These are phyloP conservation scores for Epichloe hybrida DNA, from an alignment of 2,329 filamentous ascomycete genomes.

Conservation along the genomic window DNA sequence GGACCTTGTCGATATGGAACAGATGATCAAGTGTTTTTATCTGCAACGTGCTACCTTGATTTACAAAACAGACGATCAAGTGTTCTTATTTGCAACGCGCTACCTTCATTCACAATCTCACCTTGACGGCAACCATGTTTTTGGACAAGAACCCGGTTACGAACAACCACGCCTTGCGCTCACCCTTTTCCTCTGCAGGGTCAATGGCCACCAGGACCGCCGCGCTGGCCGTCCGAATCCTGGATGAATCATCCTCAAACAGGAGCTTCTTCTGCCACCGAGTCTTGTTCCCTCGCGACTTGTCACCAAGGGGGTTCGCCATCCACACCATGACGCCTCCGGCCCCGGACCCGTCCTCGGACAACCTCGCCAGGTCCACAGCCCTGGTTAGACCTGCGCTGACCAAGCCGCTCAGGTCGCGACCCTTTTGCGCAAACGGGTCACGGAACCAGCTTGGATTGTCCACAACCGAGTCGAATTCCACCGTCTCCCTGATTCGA, in stretches of 20 bases:
- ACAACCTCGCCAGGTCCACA: constrained; percentile 21
- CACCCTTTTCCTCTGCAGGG: constrained; percentile 26
- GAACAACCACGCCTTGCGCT: constrained; percentile 42
- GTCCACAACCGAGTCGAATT: constrained; percentile 34
- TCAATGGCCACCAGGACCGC: constrained; percentile 41
- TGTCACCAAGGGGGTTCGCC: constrained; percentile 6
- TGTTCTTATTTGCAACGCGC: no score
- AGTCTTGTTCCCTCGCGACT: neutral
- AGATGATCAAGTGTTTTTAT: no score
- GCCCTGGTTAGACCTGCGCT: constrained; percentile 31
- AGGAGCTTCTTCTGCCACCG: constrained; percentile 33
- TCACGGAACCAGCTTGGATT: constrained; percentile 47
- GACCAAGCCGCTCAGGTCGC: constrained; percentile 41
- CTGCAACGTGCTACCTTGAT: no score
- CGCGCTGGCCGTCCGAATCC: constrained; percentile 34
- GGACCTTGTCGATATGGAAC: no score
- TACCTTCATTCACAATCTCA: constrained; percentile 26
- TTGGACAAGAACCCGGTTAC: constrained; percentile 40
- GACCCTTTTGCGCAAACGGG: constrained; percentile 27
- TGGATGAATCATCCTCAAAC: constrained; percentile 43
- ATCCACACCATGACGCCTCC: constrained; percentile 36
- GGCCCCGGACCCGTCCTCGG: constrained; percentile 20
- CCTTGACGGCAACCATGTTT: constrained; percentile 35
- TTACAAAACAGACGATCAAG: no score
- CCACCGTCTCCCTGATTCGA: constrained; percentile 26